phyloP scores from a whole-genome alignment of 2,329 filamentous ascomycete species.

The Nemania serpens region DNA sequence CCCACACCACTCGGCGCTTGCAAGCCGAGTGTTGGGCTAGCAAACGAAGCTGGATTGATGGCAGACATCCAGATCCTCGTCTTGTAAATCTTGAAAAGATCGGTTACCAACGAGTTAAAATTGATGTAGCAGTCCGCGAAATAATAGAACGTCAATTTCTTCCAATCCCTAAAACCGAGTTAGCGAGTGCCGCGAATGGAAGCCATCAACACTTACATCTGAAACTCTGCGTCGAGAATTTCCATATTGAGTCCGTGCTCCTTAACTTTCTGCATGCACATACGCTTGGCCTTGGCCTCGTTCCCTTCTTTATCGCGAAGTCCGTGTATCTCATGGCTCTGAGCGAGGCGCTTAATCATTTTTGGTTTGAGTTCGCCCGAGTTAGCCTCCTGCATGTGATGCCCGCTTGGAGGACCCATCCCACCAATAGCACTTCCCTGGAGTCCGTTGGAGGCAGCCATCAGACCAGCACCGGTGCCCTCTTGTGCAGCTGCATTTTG shows the following conservation, averaged over 20 bases:
- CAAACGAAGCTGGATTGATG: slow-evolving; percentile 96
- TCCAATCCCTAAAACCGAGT: slow-evolving; percentile 77
- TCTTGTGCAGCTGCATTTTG: slow-evolving; percentile 71
- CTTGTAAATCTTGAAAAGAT: slow-evolving; percentile 99
- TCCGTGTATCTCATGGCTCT: slow-evolving; percentile 85
- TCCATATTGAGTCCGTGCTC: slow-evolving; percentile 97
- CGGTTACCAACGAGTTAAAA: slow-evolving; percentile 96
- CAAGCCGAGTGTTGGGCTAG: slow-evolving; percentile 73
- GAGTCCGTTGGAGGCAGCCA: slow-evolving; percentile 66
- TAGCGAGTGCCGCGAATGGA: slow-evolving; percentile 26
- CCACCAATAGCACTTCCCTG: slow-evolving; percentile 75
- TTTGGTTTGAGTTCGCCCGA: slow-evolving; percentile 87
- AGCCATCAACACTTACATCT: slow-evolving; percentile 70
- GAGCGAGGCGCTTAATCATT: slow-evolving; percentile 93
- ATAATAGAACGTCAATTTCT: slow-evolving; percentile 98
- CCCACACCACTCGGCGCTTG: slow-evolving; percentile 71
- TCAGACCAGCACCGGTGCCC: slow-evolving; percentile 61
- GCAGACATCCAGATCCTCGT: slow-evolving; percentile 99
- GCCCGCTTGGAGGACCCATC: slow-evolving; percentile 75
- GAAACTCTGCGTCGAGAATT: slow-evolving; percentile 96
- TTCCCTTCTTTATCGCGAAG: slow-evolving; percentile 96
- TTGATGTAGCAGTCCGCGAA: slow-evolving; percentile 98
- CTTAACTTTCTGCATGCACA: slow-evolving; percentile 94
- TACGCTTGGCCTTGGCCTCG: slow-evolving; percentile 94
- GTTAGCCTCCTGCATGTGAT: slow-evolving; percentile 73